Evolutionary conservation across 2,329 filamentous ascomycete genomes (phyloP), one percentile per base, ranked within the genome.

Genomic region (Aspergillus aculeatinus): DNA sequence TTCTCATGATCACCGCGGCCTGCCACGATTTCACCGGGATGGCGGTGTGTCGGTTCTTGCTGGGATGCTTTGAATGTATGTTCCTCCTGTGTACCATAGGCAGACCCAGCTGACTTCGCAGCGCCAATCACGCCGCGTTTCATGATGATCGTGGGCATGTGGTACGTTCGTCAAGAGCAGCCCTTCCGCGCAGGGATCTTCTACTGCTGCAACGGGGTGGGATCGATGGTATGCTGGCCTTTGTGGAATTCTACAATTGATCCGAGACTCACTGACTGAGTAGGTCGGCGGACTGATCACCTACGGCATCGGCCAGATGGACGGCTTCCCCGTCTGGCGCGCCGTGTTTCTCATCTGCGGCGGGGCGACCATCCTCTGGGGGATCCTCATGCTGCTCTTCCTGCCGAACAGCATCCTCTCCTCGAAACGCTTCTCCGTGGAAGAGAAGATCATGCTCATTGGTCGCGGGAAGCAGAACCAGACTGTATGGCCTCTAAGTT

Each of bases 71-170:
- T 19, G 81, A 83, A 65, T 48, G 60, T 61, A 61, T 14, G 33
- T 12, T 16, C 14, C 33, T 16, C 33, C 1, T 5, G 9, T 35
- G 1, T 16, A 2, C 11, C 12, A 6, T 27, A 48, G 7, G 11
- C 14, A 19, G 10, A 48, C n/a, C 10, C 10, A 11, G 47, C 60
- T 61, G 19, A 61, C 19, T 2, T 23, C 11, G n/a, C 39, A 57
- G 78, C 80, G 0, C 76, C 78, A 0, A 80, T 83, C 7, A 81
- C 79, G 0, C 80, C 81, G 0, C 78, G 78, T 12, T 82, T 82
- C 55, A 82, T 82, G 76, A 76, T 83, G 72, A 79, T 82, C 35
- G 77, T 82, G 2, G 72, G 76, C 3, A 81, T 81, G 74, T 83
- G 80, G 80, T 83, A 82, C 65, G 73, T 72, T 0, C 74, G 79